Conservation (phyloP, 2,329 filamentous ascomycete genomes). For the Aspergillus sojae region DNA sequence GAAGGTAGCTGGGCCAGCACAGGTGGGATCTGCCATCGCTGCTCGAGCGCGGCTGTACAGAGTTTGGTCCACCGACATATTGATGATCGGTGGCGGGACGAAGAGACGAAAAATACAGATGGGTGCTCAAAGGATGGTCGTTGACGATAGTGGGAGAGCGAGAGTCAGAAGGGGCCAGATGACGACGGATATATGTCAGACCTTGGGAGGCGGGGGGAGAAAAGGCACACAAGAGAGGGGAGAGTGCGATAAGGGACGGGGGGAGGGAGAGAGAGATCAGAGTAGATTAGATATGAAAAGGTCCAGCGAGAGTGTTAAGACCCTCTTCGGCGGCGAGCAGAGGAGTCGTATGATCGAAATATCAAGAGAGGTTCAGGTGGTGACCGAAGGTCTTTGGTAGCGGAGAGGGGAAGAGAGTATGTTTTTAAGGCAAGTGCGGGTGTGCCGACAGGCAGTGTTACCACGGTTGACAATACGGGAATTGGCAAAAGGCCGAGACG, state of each 20-base stretch:
- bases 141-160: background rate
- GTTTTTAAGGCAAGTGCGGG: background rate
- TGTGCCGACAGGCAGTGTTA: background rate
- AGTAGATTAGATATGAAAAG: background rate
- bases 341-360: background rate
- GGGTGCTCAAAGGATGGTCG: background rate
- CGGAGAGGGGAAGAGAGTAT: background rate
- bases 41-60: background rate
- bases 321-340: background rate
- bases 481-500: background rate
- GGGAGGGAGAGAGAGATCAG: background rate
- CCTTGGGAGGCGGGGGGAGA: background rate
- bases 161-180: background rate
- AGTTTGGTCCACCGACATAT: background rate
- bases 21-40: background rate
- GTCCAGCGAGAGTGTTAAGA: background rate
- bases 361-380: background rate
- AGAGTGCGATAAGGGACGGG: background rate
- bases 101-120: background rate
- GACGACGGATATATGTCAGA: background rate
- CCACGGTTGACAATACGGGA: background rate
- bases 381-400: background rate
- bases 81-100: background rate
- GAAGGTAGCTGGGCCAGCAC: background rate
- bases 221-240: background rate